Conservation (phyloP, 768 basidiomycete species). For the Agaricus subrufescens region DNA sequence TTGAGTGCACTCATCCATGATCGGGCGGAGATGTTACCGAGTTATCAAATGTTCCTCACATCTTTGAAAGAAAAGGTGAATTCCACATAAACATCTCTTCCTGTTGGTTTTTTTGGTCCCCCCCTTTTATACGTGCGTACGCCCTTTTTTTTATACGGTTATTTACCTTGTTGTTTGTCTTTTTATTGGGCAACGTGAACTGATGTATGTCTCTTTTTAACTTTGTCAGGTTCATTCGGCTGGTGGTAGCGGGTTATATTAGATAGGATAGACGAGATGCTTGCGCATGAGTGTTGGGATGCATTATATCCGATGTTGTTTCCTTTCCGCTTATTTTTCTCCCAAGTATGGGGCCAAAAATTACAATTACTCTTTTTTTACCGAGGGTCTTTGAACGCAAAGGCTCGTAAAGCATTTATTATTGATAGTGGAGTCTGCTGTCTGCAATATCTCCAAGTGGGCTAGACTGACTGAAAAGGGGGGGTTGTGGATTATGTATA, state of each 20-base stretch:
- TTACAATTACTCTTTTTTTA: neutral
- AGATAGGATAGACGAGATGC: neutral
- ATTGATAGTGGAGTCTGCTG: neutral
- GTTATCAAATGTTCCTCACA: conserved; percentile 92
- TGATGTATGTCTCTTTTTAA: no score
- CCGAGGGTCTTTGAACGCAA: no score
- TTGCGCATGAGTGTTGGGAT: neutral
- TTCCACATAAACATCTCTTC: conserved; percentile 17
- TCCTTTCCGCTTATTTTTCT: neutral
- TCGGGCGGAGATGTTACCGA: conserved; percentile 89
- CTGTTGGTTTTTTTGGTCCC: neutral
- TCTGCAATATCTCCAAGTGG: no score
- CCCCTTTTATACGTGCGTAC: neutral
- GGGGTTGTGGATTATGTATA: no score
- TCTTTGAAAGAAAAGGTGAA: conserved; percentile 87
- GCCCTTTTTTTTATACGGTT: neutral
- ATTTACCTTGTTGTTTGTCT: neutral
- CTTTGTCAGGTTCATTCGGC: neutral
- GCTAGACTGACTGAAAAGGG: neutral
- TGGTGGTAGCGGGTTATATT: neutral
- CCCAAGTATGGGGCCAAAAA: neutral
- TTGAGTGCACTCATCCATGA: conserved; percentile 93
- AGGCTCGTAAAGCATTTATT: no score
- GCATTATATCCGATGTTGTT: neutral
- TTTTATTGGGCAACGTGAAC: no score